Conservation (phyloP, 2,329 filamentous ascomycete species). For the Xenosphaeropsis pyriputrescens region DNA sequence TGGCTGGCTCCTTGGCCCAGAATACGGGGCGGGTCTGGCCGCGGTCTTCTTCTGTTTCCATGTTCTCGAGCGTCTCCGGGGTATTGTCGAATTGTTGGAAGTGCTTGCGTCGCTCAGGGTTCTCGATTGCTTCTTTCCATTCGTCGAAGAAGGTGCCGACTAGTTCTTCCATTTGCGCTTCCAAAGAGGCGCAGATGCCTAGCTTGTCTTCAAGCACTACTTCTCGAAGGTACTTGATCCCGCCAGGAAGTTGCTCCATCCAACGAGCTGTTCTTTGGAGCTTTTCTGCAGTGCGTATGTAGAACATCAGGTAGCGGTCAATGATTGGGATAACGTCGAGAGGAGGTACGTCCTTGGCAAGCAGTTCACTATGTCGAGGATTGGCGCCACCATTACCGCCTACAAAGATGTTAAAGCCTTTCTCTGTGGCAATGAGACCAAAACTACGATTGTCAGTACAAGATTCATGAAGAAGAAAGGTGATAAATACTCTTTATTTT, state of each 20-base stretch:
- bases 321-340: conserved; percentile 72
- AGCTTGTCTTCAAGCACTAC: conserved; percentile 78
- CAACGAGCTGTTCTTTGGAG: conserved; percentile 80
- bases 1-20: conserved; percentile 57
- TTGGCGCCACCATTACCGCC: conserved; percentile 82
- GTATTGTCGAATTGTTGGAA: conserved; percentile 84
- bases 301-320: conserved; percentile 84
- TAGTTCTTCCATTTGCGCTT: conserved; percentile 76
- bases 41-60: conserved; percentile 60
- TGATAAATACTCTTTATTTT: conserved; percentile 65
- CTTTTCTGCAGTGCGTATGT: conserved; percentile 84
- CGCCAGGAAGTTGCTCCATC: conserved; percentile 73
- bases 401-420: conserved; percentile 87
- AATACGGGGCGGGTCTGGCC: conserved; percentile 60
- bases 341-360: conserved; percentile 75
- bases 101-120: conserved; percentile 48
- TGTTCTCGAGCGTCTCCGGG: conserved; percentile 47
- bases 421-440: conserved; percentile 81
- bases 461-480: background rate
- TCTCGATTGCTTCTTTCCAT: conserved; percentile 70
- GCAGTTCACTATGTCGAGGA: conserved; percentile 65
- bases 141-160: conserved; percentile 81
- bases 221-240: conserved; percentile 67
- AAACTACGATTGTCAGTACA: conserved; percentile 35
- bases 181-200: conserved; percentile 70